Percentiles rank a stretch among this genome's conserved stretches.
These are phyloP conservation scores for Geranium brycei DNA, from an alignment of 345 rosid genomes.

Conservation along the genomic window DNA sequence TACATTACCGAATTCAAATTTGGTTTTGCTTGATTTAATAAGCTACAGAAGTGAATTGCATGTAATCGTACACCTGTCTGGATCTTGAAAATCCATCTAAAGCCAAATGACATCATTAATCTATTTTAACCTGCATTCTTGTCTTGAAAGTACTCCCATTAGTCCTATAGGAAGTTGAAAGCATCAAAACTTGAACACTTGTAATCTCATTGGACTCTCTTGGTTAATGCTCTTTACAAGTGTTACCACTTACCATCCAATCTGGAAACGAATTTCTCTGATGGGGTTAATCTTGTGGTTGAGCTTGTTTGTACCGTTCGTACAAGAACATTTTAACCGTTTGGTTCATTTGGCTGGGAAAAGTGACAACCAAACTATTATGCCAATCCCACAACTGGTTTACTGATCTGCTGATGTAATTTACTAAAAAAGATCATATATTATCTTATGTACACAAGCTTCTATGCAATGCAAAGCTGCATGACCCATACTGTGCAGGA, in stretches of 20 bases:
- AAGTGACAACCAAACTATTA: neutral
- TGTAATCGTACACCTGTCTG: neutral
- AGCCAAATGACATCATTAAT: neutral
- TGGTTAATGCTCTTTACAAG: neutral
- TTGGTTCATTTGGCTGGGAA: neutral
- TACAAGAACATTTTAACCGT: neutral
- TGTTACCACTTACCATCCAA: neutral
- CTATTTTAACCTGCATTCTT: neutral
- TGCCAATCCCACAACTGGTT: neutral
- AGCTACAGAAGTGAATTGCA: too few relatives aligned
- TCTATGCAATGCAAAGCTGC: neutral
- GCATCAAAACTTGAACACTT: neutral
- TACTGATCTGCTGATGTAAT: neutral
- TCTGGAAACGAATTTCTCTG: neutral
- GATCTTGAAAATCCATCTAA: too few relatives aligned
- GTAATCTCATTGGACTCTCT: neutral
- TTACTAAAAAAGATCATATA: neutral
- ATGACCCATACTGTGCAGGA: constrained; percentile 1
- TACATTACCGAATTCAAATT: too few relatives aligned
- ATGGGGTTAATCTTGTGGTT: neutral
- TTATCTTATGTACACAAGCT: neutral
- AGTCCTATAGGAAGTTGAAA: too few relatives aligned
- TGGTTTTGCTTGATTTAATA: too few relatives aligned
- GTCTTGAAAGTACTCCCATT: neutral
- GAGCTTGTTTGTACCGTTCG: neutral